Evolutionary conservation across 129 eudicot genomes (phyloP).

Genomic region (Chrysanthemum lavandulifolium): DNA sequence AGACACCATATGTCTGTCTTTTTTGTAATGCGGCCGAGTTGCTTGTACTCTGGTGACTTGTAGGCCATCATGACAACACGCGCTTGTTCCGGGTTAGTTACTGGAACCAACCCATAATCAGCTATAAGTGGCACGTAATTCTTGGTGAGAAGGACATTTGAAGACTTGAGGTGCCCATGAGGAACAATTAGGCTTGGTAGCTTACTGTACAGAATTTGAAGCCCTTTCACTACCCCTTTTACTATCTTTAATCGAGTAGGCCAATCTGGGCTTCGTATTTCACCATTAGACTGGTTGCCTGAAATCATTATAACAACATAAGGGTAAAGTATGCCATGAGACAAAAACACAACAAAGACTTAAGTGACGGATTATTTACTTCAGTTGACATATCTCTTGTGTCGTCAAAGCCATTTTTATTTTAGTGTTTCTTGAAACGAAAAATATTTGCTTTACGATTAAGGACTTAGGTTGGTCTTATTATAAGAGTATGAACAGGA

Average conservation of each 20-base stretch:
- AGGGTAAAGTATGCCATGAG: conserved; percentile 1
- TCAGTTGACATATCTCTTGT: too few species aligned
- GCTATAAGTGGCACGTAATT: conserved; percentile 50
- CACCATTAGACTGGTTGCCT: conserved; percentile 43
- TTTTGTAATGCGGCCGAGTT: conserved; percentile 39
- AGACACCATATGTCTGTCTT: conserved; percentile 72
- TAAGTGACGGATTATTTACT: background rate
- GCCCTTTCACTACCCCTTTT: conserved; percentile 64
- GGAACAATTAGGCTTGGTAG: conserved; percentile 55
- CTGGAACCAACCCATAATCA: conserved; percentile 57
- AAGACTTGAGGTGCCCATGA: conserved; percentile 77
- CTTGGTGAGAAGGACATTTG: conserved; percentile 58
- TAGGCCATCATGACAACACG: conserved; percentile 56
- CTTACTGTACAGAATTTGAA: conserved; percentile 50
- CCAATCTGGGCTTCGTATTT: conserved; percentile 44
- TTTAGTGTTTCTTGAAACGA: background rate
- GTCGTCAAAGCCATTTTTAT: background rate
- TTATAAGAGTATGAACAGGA: background rate
- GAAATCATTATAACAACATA: conserved; percentile 24
- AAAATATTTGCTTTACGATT: background rate
- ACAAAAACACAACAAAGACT: too few species aligned
- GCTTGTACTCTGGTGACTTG: conserved; percentile 62
- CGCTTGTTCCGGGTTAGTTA: conserved; percentile 59
- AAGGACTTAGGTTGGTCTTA: background rate
- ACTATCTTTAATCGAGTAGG: conserved; percentile 59